These are phyloP conservation scores for Phoenix roebelenii DNA, from an alignment of 176 grass and related monocot species.

Conservation along the genomic window DNA sequence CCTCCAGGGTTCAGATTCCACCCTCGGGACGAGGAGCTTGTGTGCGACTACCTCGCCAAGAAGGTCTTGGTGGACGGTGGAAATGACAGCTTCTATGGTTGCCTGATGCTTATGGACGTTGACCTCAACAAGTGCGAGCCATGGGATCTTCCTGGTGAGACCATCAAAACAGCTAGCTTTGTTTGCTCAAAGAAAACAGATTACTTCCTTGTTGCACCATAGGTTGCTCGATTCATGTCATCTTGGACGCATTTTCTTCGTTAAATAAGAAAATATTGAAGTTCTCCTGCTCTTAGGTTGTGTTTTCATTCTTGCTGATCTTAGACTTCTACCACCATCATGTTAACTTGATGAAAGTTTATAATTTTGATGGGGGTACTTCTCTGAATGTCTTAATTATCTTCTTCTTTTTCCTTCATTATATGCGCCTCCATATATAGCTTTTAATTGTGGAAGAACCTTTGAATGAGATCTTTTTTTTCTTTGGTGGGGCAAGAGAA, in stretches of 20 bases:
- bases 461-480: not conserved
- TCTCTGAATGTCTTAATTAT: no score
- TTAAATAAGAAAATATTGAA: no score
- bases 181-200: not conserved
- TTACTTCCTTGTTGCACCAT: no score
- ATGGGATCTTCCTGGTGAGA: conserved; percentile 78
- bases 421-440: no score
- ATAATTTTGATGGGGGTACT: no score
- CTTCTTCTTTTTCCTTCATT: no score
- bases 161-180: not conserved
- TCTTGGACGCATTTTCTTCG: no score
- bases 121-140: conserved; percentile 97
- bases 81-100: conserved; percentile 5
- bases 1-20: conserved; percentile 14
- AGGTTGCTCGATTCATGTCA: no score
- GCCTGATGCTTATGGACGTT: conserved; percentile 59
- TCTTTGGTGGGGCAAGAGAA: not conserved
- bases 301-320: no score
- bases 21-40: conserved; percentile 5
- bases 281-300: no score
- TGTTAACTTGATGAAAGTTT: no score
- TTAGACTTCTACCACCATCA: no score
- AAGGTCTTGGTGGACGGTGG: conserved; percentile 30
- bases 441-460: not conserved
- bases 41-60: conserved; percentile 6